Base-by-base conservation (phyloP, 495 filamentous ascomycete genomes). In the Penicillium desertorum region DNA sequence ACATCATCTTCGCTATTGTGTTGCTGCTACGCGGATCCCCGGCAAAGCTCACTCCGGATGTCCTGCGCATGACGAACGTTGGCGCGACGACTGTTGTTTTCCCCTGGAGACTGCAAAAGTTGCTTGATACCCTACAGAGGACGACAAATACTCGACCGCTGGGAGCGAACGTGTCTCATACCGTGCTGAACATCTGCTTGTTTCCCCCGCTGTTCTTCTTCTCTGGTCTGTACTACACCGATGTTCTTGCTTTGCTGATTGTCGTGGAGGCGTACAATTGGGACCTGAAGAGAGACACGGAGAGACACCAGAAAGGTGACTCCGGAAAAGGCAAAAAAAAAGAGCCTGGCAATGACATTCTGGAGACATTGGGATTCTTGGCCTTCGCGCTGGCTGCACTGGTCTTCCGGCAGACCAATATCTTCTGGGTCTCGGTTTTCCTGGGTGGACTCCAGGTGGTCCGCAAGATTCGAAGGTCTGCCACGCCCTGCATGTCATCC, bases 161-260 rank as follows among this genome's bases (percentile, higher is more conserved):
- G 34, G 71, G 75, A 16, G 69, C 76, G 22, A 73, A 74, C 64
- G 45, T 79, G 23, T 73, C 70, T 57, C 88, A 91, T 71, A 83
- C 82, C 0, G 88, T 86, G 5, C 51, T 95, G 61, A 97, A 96
- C 64, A 83, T 96, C 45, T 84, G 85, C 51, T 76, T 96, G 4
- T 96, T 98, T 62, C 95, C 94, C 10, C 85, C 89, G 5, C 67
- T 98, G 2, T 97, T 96, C 77, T 98, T 98, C 79, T 98, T 98
- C 71, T 93, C 90, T 0, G 90, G 81, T 0, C 73, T 98, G 17
- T 98, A 93, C 68, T 98, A 98, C 67, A 98, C 94, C 9, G 94
- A 98, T 74, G 83, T 96, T 61, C 58, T 79, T 57, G 71, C 83
- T 67, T 63, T 78, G 8, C 51, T 87, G 62, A 73, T 83, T 41